Evolutionary conservation across 2,329 filamentous ascomycete species (phyloP).

Genomic region (Botrytis paeoniae): DNA sequence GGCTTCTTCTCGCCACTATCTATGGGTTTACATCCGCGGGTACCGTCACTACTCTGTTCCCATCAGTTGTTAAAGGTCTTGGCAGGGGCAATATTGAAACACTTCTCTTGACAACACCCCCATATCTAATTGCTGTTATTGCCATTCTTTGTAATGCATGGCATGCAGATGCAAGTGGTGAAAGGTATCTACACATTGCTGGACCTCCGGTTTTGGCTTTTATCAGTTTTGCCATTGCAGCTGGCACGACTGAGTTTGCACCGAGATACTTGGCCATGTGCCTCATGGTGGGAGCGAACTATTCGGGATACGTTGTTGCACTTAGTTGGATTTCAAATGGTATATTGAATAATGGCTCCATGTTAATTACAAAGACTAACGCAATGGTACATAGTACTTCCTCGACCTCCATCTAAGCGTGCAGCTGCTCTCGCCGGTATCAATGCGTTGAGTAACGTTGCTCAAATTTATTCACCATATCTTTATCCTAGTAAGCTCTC

Average conservation of each 20-base stretch:
- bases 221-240: constrained; percentile 26
- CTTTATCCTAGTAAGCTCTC: constrained; percentile 38
- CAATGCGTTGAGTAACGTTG: constrained; percentile 48
- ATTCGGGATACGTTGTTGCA: constrained; percentile 44
- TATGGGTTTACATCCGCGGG: constrained; percentile 22
- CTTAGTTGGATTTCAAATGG: constrained; percentile 69
- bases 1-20: constrained; percentile 14
- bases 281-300: constrained; percentile 14
- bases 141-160: constrained; percentile 21
- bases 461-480: constrained; percentile 65
- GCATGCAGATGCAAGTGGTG: constrained; percentile 22
- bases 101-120: constrained; percentile 24
- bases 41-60: constrained; percentile 36
- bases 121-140: constrained; percentile 28
- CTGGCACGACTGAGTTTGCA: constrained; percentile 20
- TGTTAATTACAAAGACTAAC: not conserved
- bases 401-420: constrained; percentile 27
- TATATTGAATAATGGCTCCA: not conserved
- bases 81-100: not conserved
- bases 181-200: constrained; percentile 25
- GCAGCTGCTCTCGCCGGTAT: constrained; percentile 27
- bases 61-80: constrained; percentile 18
- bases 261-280: constrained; percentile 27
- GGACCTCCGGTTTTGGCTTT: constrained; percentile 25
- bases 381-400: constrained; percentile 37